A percentile compares a stretch with the other conserved stretches of the same genome.
phyloP scores from a whole-genome alignment of 768 basidiomycete genomes.

The Phlebiopsis flavidoalba region DNA sequence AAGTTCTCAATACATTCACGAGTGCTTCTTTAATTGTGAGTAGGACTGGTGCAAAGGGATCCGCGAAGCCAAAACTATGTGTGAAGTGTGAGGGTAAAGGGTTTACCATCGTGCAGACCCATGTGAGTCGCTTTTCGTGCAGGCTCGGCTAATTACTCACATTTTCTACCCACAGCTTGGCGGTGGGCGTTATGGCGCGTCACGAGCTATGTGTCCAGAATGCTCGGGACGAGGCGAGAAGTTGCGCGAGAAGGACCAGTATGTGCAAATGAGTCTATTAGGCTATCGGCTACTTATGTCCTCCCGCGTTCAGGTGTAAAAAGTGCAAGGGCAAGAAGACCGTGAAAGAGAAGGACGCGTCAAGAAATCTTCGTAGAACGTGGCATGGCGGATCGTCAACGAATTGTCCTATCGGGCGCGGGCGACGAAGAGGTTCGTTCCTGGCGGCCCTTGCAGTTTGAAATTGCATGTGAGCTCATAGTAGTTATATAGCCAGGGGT shows the following conservation, averaged over 20 bases:
- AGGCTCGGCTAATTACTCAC: not conserved
- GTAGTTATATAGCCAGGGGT: slow-evolving; percentile 58
- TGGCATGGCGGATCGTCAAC: slow-evolving; percentile 79
- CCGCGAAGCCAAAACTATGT: slow-evolving; percentile 83
- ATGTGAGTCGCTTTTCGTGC: slow-evolving; percentile 27
- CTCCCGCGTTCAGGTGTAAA: slow-evolving; percentile 62
- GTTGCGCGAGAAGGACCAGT: slow-evolving; percentile 83
- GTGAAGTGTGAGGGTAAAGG: slow-evolving; percentile 81
- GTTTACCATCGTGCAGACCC: slow-evolving; percentile 56
- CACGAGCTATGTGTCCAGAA: slow-evolving; percentile 56
- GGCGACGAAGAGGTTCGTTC: slow-evolving; percentile 78
- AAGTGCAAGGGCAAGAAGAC: slow-evolving; percentile 89
- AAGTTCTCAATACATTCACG: slow-evolving; percentile 15
- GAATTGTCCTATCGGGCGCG: slow-evolving; percentile 86
- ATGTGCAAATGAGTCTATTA: slow-evolving; percentile 16
- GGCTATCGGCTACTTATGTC: not conserved
- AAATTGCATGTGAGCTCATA: not conserved
- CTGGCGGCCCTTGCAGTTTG: not conserved
- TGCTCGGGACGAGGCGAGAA: slow-evolving; percentile 68
- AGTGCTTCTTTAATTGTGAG: not conserved
- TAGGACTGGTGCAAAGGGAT: slow-evolving; percentile 79
- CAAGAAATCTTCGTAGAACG: slow-evolving; percentile 84
- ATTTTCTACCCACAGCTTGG: slow-evolving; percentile 30
- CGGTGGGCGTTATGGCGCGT: slow-evolving; percentile 42
- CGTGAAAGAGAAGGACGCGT: slow-evolving; percentile 81